Evolutionary conservation across 257 asterid genomes (phyloP).

Genomic region (Striga asiatica): DNA sequence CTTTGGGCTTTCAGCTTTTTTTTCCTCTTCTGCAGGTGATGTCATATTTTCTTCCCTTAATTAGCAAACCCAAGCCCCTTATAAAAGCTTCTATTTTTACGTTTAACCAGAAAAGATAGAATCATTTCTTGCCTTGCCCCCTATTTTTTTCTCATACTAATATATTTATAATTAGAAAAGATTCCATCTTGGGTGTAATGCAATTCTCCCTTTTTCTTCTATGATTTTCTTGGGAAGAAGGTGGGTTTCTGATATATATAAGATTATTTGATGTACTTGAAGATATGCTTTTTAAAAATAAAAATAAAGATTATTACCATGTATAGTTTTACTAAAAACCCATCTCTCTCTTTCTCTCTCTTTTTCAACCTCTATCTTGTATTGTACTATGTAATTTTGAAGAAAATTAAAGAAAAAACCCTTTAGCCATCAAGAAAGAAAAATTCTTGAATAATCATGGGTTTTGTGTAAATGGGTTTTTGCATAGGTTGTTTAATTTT

Average conservation of each 20-base stretch:
- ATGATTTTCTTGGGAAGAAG: constrained; percentile 11
- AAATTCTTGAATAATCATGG: not conserved
- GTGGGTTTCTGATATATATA: not conserved
- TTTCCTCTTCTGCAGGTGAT: constrained; percentile 17
- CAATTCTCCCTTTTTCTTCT: not conserved
- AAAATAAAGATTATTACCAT: not conserved
- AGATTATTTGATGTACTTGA: constrained; percentile 24
- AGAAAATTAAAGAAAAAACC: too few relatives aligned
- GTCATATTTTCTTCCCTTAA: constrained; percentile 28
- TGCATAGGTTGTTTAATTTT: not conserved
- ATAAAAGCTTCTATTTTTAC: constrained; percentile 7
- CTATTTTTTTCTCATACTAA: not conserved
- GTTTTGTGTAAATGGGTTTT: not conserved
- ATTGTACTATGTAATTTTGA: not conserved
- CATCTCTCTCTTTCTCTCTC: not conserved
- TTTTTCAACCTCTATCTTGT: constrained; percentile 15
- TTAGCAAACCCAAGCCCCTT: constrained; percentile 15
- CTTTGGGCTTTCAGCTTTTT: not conserved
- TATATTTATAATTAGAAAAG: too few relatives aligned
- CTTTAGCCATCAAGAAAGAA: too few relatives aligned
- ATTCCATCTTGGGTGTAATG: not conserved
- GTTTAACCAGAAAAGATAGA: not conserved
- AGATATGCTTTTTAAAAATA: constrained; percentile 12
- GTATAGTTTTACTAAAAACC: constrained; percentile 4
- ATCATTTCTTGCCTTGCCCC: not conserved